These are phyloP conservation scores for Cinnamomum chago DNA, from an alignment of 164 flowering plant genomes.

Conservation along the genomic window DNA sequence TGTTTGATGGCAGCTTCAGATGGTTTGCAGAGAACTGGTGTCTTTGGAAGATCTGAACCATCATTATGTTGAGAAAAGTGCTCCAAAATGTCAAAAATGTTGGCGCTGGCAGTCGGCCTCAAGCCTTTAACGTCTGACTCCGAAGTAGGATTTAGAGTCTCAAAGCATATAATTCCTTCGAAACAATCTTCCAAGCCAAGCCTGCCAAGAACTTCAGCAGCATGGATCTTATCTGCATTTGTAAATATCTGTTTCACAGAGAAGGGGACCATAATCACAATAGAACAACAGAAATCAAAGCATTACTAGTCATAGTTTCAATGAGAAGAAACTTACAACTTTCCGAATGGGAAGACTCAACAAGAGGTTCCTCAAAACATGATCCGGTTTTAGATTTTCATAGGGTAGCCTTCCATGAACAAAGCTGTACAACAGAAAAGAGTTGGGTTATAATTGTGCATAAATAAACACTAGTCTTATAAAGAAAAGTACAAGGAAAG, in stretches of 20 bases:
- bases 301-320: neutral
- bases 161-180: constrained; percentile 77
- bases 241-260: constrained; percentile 58
- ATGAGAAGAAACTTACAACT: constrained; percentile 48
- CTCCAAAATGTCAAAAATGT: constrained; percentile 33
- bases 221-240: constrained; percentile 74
- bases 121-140: constrained; percentile 9
- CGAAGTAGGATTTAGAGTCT: constrained; percentile 55
- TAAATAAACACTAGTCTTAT: too few species aligned
- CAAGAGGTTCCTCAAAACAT: constrained; percentile 63
- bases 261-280: neutral
- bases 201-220: constrained; percentile 47
- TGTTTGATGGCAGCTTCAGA: constrained; percentile 50
- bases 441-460: too few species aligned
- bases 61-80: constrained; percentile 23
- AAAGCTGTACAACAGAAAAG: constrained; percentile 32
- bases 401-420: constrained; percentile 91
- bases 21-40: constrained; percentile 88
- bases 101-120: neutral
- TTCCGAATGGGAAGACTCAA: constrained; percentile 81
- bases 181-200: constrained; percentile 92
- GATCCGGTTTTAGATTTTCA: constrained; percentile 77
- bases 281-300: neutral
- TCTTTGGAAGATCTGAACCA: constrained; percentile 37
- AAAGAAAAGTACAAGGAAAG: too few species aligned